Evolutionary conservation across 306 rosid genomes (phyloP).

Genomic region (Malus sieversii): DNA sequence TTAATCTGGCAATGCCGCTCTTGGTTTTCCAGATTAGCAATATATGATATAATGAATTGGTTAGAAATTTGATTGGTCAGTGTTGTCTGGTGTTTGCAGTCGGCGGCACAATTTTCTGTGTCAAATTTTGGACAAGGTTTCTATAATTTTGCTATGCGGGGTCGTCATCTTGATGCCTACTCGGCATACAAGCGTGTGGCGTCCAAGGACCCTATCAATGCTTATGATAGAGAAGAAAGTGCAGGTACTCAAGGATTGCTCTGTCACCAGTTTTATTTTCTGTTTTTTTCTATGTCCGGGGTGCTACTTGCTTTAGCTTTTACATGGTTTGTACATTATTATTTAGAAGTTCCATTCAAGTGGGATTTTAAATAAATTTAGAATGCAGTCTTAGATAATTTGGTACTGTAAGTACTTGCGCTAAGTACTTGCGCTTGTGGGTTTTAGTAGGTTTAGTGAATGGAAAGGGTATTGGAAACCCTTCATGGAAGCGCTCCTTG

Average conservation of each 20-base stretch:
- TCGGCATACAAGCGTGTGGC: slow-evolving; percentile 39
- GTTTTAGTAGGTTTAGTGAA: slow-evolving; percentile 30
- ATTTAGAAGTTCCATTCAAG: background rate
- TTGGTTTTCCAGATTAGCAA: background rate
- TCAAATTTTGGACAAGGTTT: slow-evolving; percentile 26
- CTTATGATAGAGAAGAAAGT: slow-evolving; percentile 40
- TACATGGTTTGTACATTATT: background rate
- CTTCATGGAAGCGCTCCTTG: slow-evolving; percentile 57
- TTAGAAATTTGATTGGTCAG: background rate
- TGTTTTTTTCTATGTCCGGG: background rate
- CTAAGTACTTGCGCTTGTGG: slow-evolving; percentile 19
- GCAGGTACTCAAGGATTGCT: slow-evolving; percentile 31
- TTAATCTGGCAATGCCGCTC: background rate
- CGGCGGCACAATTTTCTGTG: slow-evolving; percentile 6
- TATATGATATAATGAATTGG: background rate
- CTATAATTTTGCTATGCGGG: slow-evolving; percentile 49
- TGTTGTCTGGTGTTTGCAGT: slow-evolving; percentile 14
- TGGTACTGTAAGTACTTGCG: slow-evolving; percentile 16
- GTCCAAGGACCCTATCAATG: slow-evolving; percentile 35
- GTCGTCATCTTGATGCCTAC: slow-evolving; percentile 34
- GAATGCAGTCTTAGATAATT: background rate
- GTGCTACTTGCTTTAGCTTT: background rate
- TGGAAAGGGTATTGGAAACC: slow-evolving; percentile 39
- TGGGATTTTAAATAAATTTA: background rate
- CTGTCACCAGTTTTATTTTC: background rate